phyloP scores from a whole-genome alignment of 495 filamentous ascomycete species.

The Darksidea phi region DNA sequence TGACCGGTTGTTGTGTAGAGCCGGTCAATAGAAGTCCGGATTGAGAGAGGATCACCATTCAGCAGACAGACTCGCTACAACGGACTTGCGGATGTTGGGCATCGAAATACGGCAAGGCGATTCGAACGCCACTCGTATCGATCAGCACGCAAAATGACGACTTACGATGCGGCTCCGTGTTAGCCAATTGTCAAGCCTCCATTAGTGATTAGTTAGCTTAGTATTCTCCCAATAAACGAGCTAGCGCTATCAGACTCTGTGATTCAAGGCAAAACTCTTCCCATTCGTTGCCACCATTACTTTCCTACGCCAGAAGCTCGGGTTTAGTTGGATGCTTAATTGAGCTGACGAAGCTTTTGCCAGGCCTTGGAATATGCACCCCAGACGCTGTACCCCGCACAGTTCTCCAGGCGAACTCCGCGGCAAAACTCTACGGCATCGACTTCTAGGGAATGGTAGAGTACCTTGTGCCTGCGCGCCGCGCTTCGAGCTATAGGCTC shows the following conservation, averaged over 20 bases:
- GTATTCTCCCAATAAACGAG: no score
- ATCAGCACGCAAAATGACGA: slow-evolving; percentile 22
- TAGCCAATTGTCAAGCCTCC: neutral
- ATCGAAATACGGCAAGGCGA: slow-evolving; percentile 1
- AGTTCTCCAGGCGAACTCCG: neutral
- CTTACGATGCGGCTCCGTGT: neutral
- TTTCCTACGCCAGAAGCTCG: no score
- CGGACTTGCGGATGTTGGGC: slow-evolving; percentile 32
- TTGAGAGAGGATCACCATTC: slow-evolving; percentile 11
- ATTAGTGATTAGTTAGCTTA: no score
- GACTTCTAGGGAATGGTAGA: neutral
- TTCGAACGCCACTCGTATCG: slow-evolving; percentile 3
- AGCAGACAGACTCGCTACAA: slow-evolving; percentile 3
- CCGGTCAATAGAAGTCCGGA: slow-evolving; percentile 4
- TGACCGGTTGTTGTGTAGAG: slow-evolving; percentile 23
- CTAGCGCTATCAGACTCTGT: no score
- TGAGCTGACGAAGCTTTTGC: slow-evolving; percentile 27
- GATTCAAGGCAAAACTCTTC: no score
- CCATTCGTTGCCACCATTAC: no score
- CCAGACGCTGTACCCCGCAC: slow-evolving; percentile 30
- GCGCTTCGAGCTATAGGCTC: neutral
- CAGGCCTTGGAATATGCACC: slow-evolving; percentile 11
- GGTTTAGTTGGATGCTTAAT: slow-evolving; percentile 4
- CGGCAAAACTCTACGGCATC: slow-evolving; percentile 5
- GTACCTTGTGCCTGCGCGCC: neutral